Evolutionary conservation across 129 eudicot genomes (phyloP).

Genomic region (Tagetes patula): DNA sequence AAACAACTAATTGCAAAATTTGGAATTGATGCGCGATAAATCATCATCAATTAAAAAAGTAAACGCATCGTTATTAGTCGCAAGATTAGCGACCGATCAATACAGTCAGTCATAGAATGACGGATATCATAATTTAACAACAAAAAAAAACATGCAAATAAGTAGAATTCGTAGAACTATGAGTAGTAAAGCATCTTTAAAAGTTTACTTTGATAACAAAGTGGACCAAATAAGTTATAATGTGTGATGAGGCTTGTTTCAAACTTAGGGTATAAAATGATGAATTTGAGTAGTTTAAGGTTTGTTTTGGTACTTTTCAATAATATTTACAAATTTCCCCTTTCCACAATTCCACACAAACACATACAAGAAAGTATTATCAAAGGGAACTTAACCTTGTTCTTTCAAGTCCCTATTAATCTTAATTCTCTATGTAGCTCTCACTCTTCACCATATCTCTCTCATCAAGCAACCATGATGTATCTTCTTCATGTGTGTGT

Average conservation of each 20-base stretch:
- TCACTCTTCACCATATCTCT: constrained; percentile 16
- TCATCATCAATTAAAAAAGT: too few species aligned
- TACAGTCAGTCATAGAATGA: too few species aligned
- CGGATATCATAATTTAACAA: too few species aligned
- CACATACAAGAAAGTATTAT: constrained; percentile 33
- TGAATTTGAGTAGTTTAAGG: constrained; percentile 23
- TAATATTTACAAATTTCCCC: constrained; percentile 32
- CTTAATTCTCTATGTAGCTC: constrained; percentile 24
- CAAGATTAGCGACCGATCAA: too few species aligned
- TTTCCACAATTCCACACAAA: constrained; percentile 19
- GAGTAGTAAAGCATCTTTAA: not conserved
- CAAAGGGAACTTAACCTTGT: constrained; percentile 35
- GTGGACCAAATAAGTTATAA: not conserved
- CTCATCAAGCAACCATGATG: constrained; percentile 10
- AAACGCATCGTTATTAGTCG: too few species aligned
- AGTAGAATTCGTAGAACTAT: not conserved
- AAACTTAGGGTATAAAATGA: constrained; percentile 3
- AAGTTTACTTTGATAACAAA: not conserved
- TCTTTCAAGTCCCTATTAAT: constrained; percentile 42
- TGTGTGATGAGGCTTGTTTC: constrained; percentile 12
- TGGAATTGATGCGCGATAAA: too few species aligned
- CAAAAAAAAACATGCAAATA: too few species aligned
- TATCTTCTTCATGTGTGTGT: not conserved
- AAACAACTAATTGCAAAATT: too few species aligned
- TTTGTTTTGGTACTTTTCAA: constrained; percentile 12